Base-by-base conservation (phyloP, 2,329 filamentous ascomycete genomes). In the Lasiodiplodia gonubiensis region DNA sequence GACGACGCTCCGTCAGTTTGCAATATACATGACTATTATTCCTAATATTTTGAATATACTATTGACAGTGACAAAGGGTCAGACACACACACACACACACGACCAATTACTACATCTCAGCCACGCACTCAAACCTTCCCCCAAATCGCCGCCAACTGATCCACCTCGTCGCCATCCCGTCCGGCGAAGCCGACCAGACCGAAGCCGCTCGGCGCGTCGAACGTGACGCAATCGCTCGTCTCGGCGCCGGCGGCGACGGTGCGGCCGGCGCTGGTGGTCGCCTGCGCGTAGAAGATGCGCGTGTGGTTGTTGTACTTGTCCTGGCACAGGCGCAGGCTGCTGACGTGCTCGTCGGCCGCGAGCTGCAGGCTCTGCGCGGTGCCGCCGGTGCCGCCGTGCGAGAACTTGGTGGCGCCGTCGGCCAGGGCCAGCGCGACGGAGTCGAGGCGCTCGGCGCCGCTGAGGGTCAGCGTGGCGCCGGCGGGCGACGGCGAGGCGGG, bases 321-420 rank as follows among this genome's bases (percentile, higher is more conserved):
- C 70, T 83, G 79, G 75, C 86, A 89, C 14, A 88, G 74, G 63
- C 78, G 76, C 0, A 84, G 84, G 30, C 74, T 71, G 1, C 78
- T 81, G 81, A 86, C 85, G 71, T 76, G 81, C 74, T 89, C 87
- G 18, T 76, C 76, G 2, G 71, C 69, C 1, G 61, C 80, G n/a
- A 88, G 79, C 0, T 76, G 77, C 59, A 89, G 78, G 4, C 78
- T 77, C 2, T 72, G 71, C 5, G 72, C 75, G 0, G 75, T 78
- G 12, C 86, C 86, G 33, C 86, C 86, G 0, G 75, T 79, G 21
- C 86, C 86, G 54, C 87, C 87, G 71, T 89, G 86, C 0, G 75
- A 74, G 49, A 88, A 77, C 0, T 70, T 74, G 0, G 83, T 81
- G n/a, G n/a, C n/a, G 2, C 86, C 86, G 64, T 85, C 82, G 0